phyloP scores from a whole-genome alignment of 1,284 basidiomycete genomes.

The Hymenochaete sp. region DNA sequence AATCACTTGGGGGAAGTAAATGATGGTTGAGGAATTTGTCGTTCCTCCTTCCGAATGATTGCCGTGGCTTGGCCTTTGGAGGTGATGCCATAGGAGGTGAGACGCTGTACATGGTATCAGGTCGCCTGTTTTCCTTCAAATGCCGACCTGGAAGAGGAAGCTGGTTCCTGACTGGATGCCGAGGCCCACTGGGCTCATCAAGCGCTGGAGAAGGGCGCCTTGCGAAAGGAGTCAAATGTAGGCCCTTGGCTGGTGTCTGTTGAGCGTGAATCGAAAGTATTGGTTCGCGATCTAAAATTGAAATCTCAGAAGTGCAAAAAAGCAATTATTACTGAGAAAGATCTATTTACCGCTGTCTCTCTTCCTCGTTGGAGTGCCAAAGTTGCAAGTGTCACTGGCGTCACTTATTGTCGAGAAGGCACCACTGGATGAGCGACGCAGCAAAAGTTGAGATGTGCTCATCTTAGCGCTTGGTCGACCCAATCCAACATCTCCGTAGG shows the following conservation, averaged over 20 bases:
- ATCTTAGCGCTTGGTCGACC: slow-evolving; percentile 41
- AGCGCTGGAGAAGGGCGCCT: slow-evolving; percentile 44
- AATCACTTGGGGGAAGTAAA: slow-evolving; percentile 7
- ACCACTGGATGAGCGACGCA: slow-evolving; percentile 68
- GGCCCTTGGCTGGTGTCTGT: slow-evolving; percentile 36
- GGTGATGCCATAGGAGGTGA: slow-evolving; percentile 12
- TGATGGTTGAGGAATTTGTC: slow-evolving; percentile 15
- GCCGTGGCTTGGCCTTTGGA: slow-evolving; percentile 20
- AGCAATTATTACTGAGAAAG: too few relatives aligned
- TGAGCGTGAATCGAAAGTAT: too few relatives aligned
- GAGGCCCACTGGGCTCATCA: slow-evolving; percentile 38
- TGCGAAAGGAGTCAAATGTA: slow-evolving; percentile 26
- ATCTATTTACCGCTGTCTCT: slow-evolving; percentile 37
- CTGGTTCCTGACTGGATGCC: slow-evolving; percentile 25
- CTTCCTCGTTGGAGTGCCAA: slow-evolving; percentile 55
- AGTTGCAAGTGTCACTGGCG: slow-evolving; percentile 34
- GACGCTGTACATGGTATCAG: background rate
- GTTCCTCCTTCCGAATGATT: slow-evolving; percentile 15
- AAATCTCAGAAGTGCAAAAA: too few relatives aligned
- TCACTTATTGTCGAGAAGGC: slow-evolving; percentile 69
- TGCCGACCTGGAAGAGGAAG: slow-evolving; percentile 18
- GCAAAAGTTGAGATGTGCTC: slow-evolving; percentile 45
- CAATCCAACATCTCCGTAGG: slow-evolving; percentile 59
- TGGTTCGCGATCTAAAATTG: too few relatives aligned
- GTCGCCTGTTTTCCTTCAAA: slow-evolving; percentile 12